Conservation (phyloP, 371 early-diverging fungal species). For the Mucor mucedo region DNA sequence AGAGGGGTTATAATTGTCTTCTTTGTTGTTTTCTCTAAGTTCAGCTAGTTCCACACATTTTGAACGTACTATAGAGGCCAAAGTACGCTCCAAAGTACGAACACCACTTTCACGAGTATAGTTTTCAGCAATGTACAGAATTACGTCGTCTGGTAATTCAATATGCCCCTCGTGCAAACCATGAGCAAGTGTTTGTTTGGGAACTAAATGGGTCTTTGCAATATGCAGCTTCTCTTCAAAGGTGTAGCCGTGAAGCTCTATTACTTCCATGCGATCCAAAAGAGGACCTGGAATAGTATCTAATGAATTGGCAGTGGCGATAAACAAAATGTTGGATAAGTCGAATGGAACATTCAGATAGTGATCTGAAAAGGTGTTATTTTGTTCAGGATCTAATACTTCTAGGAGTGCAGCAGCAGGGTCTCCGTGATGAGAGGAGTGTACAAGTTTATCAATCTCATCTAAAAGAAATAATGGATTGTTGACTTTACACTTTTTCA, state of each 20-base stretch:
- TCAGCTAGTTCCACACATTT: constrained; percentile 74
- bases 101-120: constrained; percentile 90
- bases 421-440: constrained; percentile 71
- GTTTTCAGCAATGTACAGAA: constrained; percentile 66
- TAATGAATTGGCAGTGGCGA: constrained; percentile 85
- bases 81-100: constrained; percentile 72
- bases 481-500: constrained; percentile 70
- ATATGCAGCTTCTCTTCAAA: constrained; percentile 77
- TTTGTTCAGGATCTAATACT: constrained; percentile 89
- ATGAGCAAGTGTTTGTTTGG: constrained; percentile 73
- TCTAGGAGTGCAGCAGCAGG: constrained; percentile 87
- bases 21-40: constrained; percentile 25
- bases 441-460: constrained; percentile 85
- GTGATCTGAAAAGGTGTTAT: constrained; percentile 77
- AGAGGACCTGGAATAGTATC: constrained; percentile 83
- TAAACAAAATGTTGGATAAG: constrained; percentile 79
- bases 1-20: constrained; percentile 33
- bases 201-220: constrained; percentile 51
- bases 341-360: constrained; percentile 85
- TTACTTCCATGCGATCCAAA: constrained; percentile 88
- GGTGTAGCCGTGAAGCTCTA: constrained; percentile 85
- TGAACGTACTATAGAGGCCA: constrained; percentile 75
- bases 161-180: constrained; percentile 63
- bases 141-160: constrained; percentile 46
- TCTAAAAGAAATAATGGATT: constrained; percentile 79